A percentile compares a stretch with the other conserved stretches of the same genome.
These are phyloP conservation scores for Zymoseptoria pseudotritici DNA, from an alignment of 2,329 filamentous ascomycete genomes.

Conservation along the genomic window DNA sequence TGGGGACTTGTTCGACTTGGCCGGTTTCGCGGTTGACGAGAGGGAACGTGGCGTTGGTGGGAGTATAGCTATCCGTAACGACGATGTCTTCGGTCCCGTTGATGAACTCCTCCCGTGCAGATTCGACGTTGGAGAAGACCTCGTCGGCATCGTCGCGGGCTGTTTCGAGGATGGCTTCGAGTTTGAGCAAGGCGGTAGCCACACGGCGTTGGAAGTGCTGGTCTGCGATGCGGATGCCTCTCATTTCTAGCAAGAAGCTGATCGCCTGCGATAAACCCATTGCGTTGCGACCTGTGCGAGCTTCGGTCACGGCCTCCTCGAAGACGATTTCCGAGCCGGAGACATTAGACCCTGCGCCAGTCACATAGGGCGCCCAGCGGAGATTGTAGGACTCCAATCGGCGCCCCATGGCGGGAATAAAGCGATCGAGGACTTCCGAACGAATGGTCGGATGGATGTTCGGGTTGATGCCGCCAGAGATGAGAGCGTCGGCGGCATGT, in stretches of 20 bases:
- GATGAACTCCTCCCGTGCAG: slow-evolving; percentile 16
- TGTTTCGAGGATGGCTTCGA: slow-evolving; percentile 12
- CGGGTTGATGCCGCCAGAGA: slow-evolving; percentile 20
- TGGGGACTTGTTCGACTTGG: slow-evolving; percentile 11
- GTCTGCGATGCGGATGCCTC: slow-evolving; percentile 16
- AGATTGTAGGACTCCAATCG: slow-evolving; percentile 24
- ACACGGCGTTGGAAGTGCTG: slow-evolving; percentile 17
- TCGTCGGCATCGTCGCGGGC: slow-evolving; percentile 9
- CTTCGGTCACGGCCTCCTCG: slow-evolving; percentile 13
- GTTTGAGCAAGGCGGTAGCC: slow-evolving; percentile 10
- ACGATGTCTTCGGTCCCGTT: slow-evolving; percentile 17
- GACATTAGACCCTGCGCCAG: slow-evolving; percentile 12
- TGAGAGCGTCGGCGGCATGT: slow-evolving; percentile 25
- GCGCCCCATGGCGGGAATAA: slow-evolving; percentile 23
- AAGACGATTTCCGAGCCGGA: slow-evolving; percentile 11
- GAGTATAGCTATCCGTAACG: slow-evolving; percentile 13
- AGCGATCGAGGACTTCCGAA: slow-evolving; percentile 24
- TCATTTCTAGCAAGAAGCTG: slow-evolving; percentile 14
- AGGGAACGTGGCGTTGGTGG: slow-evolving; percentile 14
- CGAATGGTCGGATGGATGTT: slow-evolving; percentile 26
- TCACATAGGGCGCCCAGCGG: slow-evolving; percentile 31
- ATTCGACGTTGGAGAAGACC: slow-evolving; percentile 5
- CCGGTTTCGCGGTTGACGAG: slow-evolving; percentile 17
- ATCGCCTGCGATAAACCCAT: slow-evolving; percentile 13
- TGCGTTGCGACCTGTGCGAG: slow-evolving; percentile 14